These are phyloP conservation scores for Lactarius deliciosus DNA, from an alignment of 768 basidiomycete genomes.

Conservation along the genomic window DNA sequence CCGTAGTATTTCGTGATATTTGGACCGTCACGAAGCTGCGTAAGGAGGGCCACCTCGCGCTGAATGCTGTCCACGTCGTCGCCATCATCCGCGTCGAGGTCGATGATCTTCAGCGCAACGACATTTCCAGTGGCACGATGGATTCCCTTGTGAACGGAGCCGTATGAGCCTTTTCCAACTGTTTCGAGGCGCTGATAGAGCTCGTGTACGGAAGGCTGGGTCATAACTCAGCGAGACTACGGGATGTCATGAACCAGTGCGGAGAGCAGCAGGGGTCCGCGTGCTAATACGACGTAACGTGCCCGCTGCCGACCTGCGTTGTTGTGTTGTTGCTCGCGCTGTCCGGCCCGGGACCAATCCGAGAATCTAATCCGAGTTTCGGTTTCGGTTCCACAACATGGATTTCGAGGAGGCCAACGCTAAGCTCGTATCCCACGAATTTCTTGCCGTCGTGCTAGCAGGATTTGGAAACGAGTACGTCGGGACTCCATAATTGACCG, in stretches of 20 bases:
- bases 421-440: constrained; percentile 65
- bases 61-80: constrained; percentile 98
- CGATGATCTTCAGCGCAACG: constrained; percentile 98
- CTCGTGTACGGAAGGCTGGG: constrained; percentile 68
- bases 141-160: constrained; percentile 89
- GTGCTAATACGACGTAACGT: not conserved
- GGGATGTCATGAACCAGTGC: constrained; percentile 12
- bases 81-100: constrained; percentile 86
- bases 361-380: not conserved
- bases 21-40: constrained; percentile 84
- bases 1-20: constrained; percentile 96
- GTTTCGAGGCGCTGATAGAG: constrained; percentile 85
- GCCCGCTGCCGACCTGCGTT: not conserved
- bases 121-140: constrained; percentile 83
- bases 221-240: constrained; percentile 32
- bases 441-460: constrained; percentile 83
- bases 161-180: constrained; percentile 95
- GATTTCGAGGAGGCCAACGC: constrained; percentile 55
- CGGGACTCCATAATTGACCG: not conserved
- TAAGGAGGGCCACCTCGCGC: constrained; percentile 89
- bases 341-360: not conserved
- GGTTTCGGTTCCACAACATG: constrained; percentile 37
- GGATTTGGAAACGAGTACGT: constrained; percentile 91
- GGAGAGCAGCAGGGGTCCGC: not conserved
- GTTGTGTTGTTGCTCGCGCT: not conserved